Conservation (phyloP, 2,329 filamentous ascomycete species). For the Penicillium capsulatum region DNA sequence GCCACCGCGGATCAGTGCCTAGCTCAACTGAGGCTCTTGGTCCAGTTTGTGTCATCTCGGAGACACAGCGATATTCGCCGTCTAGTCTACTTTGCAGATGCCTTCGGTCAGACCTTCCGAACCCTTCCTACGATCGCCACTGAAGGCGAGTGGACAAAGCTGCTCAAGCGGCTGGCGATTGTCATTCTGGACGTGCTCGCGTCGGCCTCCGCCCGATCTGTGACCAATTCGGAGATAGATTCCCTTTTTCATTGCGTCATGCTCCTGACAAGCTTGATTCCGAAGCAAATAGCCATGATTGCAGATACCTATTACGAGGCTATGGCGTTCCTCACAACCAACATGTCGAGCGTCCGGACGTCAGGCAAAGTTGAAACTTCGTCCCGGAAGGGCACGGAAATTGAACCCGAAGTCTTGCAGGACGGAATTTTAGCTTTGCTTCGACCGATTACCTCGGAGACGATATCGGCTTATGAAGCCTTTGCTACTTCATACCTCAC, state of each 20-base stretch:
- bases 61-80: slow-evolving; percentile 38
- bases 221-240: slow-evolving; percentile 20
- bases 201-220: slow-evolving; percentile 12
- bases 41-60: slow-evolving; percentile 58
- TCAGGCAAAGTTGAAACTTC: not conserved
- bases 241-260: slow-evolving; percentile 34
- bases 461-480: slow-evolving; percentile 43
- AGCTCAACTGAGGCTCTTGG: slow-evolving; percentile 59
- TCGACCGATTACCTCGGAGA: slow-evolving; percentile 42
- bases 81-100: slow-evolving; percentile 44
- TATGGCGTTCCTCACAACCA: slow-evolving; percentile 36
- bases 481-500: slow-evolving; percentile 47
- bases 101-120: slow-evolving; percentile 39
- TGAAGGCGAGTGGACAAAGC: slow-evolving; percentile 40
- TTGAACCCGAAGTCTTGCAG: slow-evolving; percentile 25
- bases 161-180: slow-evolving; percentile 37
- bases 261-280: slow-evolving; percentile 38
- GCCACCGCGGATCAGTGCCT: slow-evolving; percentile 39
- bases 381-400: not conserved
- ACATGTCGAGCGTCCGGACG: slow-evolving; percentile 17
- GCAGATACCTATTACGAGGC: slow-evolving; percentile 39
- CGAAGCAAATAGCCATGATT: slow-evolving; percentile 38
- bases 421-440: slow-evolving; percentile 41
- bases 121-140: slow-evolving; percentile 36
- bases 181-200: slow-evolving; percentile 34